Base-by-base conservation (phyloP, 371 early-diverging fungal genomes). In the Mucor piriformis region DNA sequence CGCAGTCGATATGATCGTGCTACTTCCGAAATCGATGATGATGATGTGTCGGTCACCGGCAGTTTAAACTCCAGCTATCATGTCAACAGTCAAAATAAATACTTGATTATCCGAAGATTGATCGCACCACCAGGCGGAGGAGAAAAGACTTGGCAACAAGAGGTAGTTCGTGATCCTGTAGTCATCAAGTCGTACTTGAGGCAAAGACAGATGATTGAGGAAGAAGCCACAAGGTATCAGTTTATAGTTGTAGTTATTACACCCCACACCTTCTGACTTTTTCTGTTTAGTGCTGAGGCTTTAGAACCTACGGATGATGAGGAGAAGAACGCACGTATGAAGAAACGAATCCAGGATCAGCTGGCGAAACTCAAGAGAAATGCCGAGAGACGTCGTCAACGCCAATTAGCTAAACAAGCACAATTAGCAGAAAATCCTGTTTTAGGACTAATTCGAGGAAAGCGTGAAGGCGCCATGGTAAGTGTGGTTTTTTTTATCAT, bases 161-260 rank as follows among this genome's bases (percentile, higher is more conserved):
- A 96, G 64, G 78, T 89, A 3, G 78, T 97, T 18, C 87, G 83
- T 6, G 94, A 96, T 58, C 81, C 85, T 16, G 84, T 88, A 2
- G 95, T 97, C 0, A 92, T 95, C 50, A 92, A 94, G 57, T 91
- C 92, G 15, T 97, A 97, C 52, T 66, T 93, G 61, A 83, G 92
- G 13, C 92, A 93, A 40, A 83, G 94, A 6, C 85, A 86, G 51
- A 74, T 90, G 61, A 93, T 96, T 65, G 93, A 93, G 64, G 88
- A 87, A 61, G 78, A 82, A 52, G 72, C 84, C 0, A 74, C 71
- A 35, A 76, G 69, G 76, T 74, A 73, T 43, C 8, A n/a, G 7
- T 18, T 15, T 11, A 25, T 8, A 23, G 33, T 3, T 6, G 13
- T 15, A 5, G 5, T 18, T 21, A n/a, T 40, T 3, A 1, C n/a